Percentiles rank a stretch among this genome's conserved stretches.
These are phyloP conservation scores for Candolleomyces aberdarensis DNA, from an alignment of 768 basidiomycete genomes.

Conservation along the genomic window DNA sequence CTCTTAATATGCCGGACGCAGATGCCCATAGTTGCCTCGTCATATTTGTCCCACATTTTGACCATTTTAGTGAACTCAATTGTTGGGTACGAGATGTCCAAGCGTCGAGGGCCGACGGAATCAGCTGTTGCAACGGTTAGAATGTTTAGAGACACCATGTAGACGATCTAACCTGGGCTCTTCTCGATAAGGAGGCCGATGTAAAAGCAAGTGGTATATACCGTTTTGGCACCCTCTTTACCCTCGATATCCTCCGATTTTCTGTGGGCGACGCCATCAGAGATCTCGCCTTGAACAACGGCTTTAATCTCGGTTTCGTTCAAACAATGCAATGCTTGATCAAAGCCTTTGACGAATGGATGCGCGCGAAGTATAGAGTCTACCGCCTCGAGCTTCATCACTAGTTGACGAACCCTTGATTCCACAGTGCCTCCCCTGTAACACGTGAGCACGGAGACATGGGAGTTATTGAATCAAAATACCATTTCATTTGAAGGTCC, in stretches of 20 bases:
- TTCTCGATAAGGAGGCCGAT: slow-evolving; percentile 92
- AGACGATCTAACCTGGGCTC: slow-evolving; percentile 62
- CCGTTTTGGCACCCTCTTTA: slow-evolving; percentile 72
- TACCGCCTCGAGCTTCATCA: slow-evolving; percentile 97
- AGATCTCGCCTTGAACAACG: slow-evolving; percentile 86
- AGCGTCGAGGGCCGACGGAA: slow-evolving; percentile 69
- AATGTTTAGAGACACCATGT: slow-evolving; percentile 6
- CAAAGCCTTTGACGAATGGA: slow-evolving; percentile 93
- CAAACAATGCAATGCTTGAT: slow-evolving; percentile 80
- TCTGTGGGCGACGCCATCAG: slow-evolving; percentile 67
- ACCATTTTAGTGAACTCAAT: slow-evolving; percentile 93
- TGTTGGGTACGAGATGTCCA: slow-evolving; percentile 97
- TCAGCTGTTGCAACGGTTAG: slow-evolving; percentile 50
- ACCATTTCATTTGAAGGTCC: slow-evolving; percentile 95
- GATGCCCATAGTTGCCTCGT: slow-evolving; percentile 91
- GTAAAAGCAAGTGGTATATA: slow-evolving; percentile 96
- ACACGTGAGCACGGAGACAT: slow-evolving; percentile 4
- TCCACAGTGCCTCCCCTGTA: slow-evolving; percentile 91
- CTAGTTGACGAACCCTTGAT: slow-evolving; percentile 90
- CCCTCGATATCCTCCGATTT: slow-evolving; percentile 77
- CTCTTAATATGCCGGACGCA: slow-evolving; percentile 90
- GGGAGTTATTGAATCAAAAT: background rate
- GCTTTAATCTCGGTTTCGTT: slow-evolving; percentile 84
- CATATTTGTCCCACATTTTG: slow-evolving; percentile 94
- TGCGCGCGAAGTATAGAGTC: slow-evolving; percentile 90